These are phyloP conservation scores for Botrytis medusae DNA, from an alignment of 2,329 filamentous ascomycete species.

Conservation along the genomic window DNA sequence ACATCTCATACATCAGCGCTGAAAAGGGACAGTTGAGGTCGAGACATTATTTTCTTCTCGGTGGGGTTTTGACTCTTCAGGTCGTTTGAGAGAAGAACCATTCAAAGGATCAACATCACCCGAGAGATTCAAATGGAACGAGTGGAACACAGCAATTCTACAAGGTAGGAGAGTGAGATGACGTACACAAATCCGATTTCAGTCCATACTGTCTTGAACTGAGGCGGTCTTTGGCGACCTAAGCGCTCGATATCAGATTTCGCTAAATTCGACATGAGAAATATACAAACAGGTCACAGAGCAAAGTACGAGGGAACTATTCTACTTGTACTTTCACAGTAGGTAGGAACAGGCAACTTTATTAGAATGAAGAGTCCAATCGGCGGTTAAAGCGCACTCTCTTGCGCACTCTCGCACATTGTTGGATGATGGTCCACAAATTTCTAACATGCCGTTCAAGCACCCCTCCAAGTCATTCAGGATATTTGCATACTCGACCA, in stretches of 20 bases:
- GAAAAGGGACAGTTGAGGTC: background rate
- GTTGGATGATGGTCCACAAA: background rate
- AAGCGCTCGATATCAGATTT: conserved; percentile 21
- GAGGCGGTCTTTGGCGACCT: conserved; percentile 21
- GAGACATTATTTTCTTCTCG: background rate
- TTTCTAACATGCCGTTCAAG: background rate
- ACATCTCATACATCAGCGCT: background rate
- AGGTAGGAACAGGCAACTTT: background rate
- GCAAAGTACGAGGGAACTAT: background rate
- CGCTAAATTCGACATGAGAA: conserved; percentile 10
- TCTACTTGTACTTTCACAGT: conserved; percentile 16
- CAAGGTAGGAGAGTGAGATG: background rate
- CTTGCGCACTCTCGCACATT: background rate
- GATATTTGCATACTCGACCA: background rate
- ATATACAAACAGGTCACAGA: background rate
- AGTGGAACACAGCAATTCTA: background rate
- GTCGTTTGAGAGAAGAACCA: background rate
- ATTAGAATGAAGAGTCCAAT: background rate
- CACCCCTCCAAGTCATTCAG: background rate
- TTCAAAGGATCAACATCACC: background rate
- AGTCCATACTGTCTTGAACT: conserved; percentile 21
- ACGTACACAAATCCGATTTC: conserved; percentile 24
- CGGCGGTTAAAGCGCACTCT: background rate
- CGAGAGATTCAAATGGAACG: background rate
- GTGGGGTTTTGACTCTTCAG: background rate